Percentiles rank a stretch among this genome's conserved stretches.
Conservation (phyloP, 495 filamentous ascomycete species). For the Hypoxylon fragiforme region DNA sequence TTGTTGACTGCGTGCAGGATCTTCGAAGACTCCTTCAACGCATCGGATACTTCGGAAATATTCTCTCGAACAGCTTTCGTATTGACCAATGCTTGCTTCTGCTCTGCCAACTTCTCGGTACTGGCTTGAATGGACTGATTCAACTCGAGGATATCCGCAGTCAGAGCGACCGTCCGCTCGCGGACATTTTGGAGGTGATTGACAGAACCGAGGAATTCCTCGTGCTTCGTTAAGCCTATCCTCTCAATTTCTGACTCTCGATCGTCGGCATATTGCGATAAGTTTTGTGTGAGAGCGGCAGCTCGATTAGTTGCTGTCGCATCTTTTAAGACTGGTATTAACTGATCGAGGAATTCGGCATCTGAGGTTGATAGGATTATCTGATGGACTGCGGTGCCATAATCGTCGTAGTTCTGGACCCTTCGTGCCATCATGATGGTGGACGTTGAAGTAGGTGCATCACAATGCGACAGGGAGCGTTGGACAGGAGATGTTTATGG, state of each 20-base stretch:
- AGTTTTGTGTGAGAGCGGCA: constrained; percentile 70
- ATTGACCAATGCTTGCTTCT: constrained; percentile 92
- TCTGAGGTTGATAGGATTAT: constrained; percentile 91
- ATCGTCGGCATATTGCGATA: constrained; percentile 79
- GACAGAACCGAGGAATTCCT: constrained; percentile 91
- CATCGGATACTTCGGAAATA: constrained; percentile 88
- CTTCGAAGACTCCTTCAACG: constrained; percentile 86
- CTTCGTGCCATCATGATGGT: constrained; percentile 48
- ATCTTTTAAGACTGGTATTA: constrained; percentile 91
- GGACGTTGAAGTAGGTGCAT: constrained; percentile 1
- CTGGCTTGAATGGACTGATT: constrained; percentile 95
- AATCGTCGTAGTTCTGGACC: constrained; percentile 56
- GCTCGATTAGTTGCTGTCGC: constrained; percentile 76
- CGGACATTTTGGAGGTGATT: constrained; percentile 89
- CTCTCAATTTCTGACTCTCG: constrained; percentile 90
- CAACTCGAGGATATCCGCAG: constrained; percentile 86
- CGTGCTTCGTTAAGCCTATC: constrained; percentile 93
- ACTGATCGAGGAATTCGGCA: constrained; percentile 89
- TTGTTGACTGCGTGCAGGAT: constrained; percentile 92
- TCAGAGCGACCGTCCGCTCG: constrained; percentile 83
- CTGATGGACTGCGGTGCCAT: constrained; percentile 62
- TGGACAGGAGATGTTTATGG: neutral
- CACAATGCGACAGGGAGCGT: constrained; percentile 8
- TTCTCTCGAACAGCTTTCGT: constrained; percentile 92
- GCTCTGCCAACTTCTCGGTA: constrained; percentile 89